phyloP scores from a whole-genome alignment of 371 early-diverging fungal species.

The Mortierella sp. region DNA sequence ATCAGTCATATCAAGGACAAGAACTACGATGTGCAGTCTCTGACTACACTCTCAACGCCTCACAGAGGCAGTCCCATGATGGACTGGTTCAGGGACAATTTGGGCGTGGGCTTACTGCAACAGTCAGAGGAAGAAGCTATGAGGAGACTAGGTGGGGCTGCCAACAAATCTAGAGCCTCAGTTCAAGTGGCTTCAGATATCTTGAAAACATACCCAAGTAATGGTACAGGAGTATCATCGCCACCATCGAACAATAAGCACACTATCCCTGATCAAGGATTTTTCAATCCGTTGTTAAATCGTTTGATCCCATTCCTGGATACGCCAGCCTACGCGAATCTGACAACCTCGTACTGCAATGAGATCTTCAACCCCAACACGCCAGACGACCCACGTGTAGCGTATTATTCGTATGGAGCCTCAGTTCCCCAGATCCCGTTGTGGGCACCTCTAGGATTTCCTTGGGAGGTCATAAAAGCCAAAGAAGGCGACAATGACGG shows the following conservation, averaged over 20 bases:
- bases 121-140: slow-evolving; percentile 43
- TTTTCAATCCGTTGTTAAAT: slow-evolving; percentile 29
- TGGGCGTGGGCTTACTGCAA: slow-evolving; percentile 65
- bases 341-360: slow-evolving; percentile 87
- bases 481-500: slow-evolving; percentile 95
- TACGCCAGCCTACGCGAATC: slow-evolving; percentile 88
- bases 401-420: slow-evolving; percentile 87
- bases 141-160: slow-evolving; percentile 33
- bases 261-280: slow-evolving; percentile 4
- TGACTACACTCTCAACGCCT: slow-evolving; percentile 93
- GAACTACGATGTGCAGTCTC: slow-evolving; percentile 72
- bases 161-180: slow-evolving; percentile 18
- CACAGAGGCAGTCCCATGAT: slow-evolving; percentile 91
- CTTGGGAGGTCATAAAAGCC: slow-evolving; percentile 75
- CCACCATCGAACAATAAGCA: background rate
- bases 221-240: background rate
- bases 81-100: slow-evolving; percentile 89
- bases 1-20: slow-evolving; percentile 79
- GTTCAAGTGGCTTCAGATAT: slow-evolving; percentile 15
- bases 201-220: slow-evolving; percentile 6
- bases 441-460: slow-evolving; percentile 70
- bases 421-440: slow-evolving; percentile 62
- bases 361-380: slow-evolving; percentile 88
- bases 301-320: slow-evolving; percentile 71
- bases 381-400: slow-evolving; percentile 78